Percentiles rank a stretch among this genome's conserved stretches.
phyloP scores from a whole-genome alignment of 345 rosid species.

The Pugionium cornutum region DNA sequence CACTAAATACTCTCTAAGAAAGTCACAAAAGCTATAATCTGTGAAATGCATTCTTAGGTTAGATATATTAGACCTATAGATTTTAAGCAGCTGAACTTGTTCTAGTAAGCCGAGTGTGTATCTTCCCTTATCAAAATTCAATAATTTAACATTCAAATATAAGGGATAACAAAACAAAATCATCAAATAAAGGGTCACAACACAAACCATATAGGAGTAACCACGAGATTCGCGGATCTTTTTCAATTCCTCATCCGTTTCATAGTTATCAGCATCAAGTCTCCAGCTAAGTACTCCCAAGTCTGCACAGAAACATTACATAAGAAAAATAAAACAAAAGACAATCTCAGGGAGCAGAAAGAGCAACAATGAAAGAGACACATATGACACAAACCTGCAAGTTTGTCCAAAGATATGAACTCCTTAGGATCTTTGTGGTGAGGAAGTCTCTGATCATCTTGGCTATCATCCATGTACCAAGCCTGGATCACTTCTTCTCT shows the following conservation, averaged over 20 bases:
- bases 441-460: slow-evolving; percentile 86
- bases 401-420: slow-evolving; percentile 71
- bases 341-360: neutral
- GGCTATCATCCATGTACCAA: slow-evolving; percentile 90
- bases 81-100: neutral
- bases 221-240: slow-evolving; percentile 85
- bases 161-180: neutral
- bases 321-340: neutral
- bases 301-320: slow-evolving; percentile 48
- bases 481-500: slow-evolving; percentile 84
- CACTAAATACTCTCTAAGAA: neutral
- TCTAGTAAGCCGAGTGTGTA: neutral
- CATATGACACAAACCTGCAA: slow-evolving; percentile 51
- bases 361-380: neutral
- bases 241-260: slow-evolving; percentile 83
- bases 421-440: slow-evolving; percentile 87
- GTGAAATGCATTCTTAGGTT: neutral
- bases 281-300: slow-evolving; percentile 92
- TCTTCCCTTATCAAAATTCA: neutral
- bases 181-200: slow-evolving; percentile 21
- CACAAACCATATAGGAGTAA: slow-evolving; percentile 79
- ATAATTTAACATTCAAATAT: neutral
- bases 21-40: neutral
- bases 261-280: slow-evolving; percentile 87
- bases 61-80: neutral